Percentiles rank a stretch among this genome's conserved stretches.
These are phyloP conservation scores for Dryas octopetala DNA, from an alignment of 306 rosid species.

Conservation along the genomic window DNA sequence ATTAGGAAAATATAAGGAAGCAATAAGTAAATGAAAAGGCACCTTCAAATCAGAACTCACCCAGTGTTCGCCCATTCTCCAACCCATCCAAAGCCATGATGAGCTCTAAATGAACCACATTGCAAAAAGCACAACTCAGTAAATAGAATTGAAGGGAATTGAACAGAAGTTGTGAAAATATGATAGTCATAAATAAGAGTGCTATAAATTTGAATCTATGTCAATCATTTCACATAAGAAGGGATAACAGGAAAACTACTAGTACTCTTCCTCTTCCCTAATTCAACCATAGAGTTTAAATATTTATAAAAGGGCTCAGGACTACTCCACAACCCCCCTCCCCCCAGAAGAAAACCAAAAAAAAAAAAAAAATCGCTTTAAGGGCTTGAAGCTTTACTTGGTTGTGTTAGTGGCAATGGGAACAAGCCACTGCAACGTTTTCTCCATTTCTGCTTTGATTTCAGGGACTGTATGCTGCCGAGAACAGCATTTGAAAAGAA, in stretches of 20 bases:
- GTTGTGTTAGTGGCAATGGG: conserved; percentile 92
- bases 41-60: conserved; percentile 44
- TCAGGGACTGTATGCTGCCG: conserved; percentile 85
- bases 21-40: background rate
- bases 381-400: conserved; percentile 50
- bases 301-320: no score
- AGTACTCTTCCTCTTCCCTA: background rate
- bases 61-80: conserved; percentile 99
- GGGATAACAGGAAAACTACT: background rate
- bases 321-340: no score
- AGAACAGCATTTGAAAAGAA: conserved; percentile 10
- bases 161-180: background rate
- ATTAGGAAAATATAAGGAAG: conserved; percentile 15
- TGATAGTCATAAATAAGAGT: background rate
- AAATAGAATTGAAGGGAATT: background rate
- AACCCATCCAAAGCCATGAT: conserved; percentile 98
- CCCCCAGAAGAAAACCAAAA: background rate
- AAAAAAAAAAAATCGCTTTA: conserved; percentile 9
- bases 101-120: conserved; percentile 58
- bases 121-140: background rate
- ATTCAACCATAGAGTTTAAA: background rate
- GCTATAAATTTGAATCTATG: background rate
- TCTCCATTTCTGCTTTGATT: conserved; percentile 97
- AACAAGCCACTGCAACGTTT: conserved; percentile 88
- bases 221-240: background rate